phyloP scores from a whole-genome alignment of 495 filamentous ascomycete species.

The Trichoderma orchidacearum region DNA sequence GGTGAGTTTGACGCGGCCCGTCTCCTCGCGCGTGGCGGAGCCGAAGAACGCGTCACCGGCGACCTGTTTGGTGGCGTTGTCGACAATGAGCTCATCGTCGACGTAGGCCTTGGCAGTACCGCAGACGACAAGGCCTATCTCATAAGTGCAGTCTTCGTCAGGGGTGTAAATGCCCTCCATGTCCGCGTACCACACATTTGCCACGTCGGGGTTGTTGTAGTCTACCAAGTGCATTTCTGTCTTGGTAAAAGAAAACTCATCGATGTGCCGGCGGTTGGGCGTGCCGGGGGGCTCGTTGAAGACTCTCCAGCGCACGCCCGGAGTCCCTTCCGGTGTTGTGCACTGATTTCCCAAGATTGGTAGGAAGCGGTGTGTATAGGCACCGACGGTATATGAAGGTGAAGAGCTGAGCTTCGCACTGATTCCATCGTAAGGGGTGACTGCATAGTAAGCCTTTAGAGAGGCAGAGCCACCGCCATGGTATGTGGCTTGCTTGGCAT shows the following conservation, averaged over 20 bases:
- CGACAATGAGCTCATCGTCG: constrained; percentile 50
- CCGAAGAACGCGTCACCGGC: constrained; percentile 49
- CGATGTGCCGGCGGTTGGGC: constrained; percentile 31
- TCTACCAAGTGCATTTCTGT: constrained; percentile 49
- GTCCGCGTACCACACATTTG: constrained; percentile 43
- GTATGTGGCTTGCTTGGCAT: constrained; percentile 53
- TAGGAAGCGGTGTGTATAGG: constrained; percentile 47
- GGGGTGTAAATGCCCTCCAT: constrained; percentile 47
- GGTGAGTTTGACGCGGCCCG: constrained; percentile 37
- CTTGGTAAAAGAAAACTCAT: constrained; percentile 38
- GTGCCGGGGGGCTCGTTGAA: constrained; percentile 41
- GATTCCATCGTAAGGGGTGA: constrained; percentile 58
- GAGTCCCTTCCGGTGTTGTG: constrained; percentile 33
- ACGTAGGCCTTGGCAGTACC: constrained; percentile 51
- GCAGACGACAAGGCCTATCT: constrained; percentile 51
- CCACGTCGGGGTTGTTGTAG: constrained; percentile 45
- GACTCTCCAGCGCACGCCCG: constrained; percentile 44
- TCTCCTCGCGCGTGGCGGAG: constrained; percentile 45
- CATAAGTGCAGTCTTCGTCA: constrained; percentile 32
- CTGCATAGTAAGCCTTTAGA: constrained; percentile 51
- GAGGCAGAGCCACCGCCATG: constrained; percentile 61
- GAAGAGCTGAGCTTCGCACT: constrained; percentile 26
- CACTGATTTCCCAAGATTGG: constrained; percentile 35
- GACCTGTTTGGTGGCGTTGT: constrained; percentile 48
- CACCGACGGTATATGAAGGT: constrained; percentile 38